A percentile compares a stretch with the other conserved stretches of the same genome.
These are phyloP conservation scores for Emericellopsis terricola DNA, from an alignment of 495 filamentous ascomycete genomes.

Conservation along the genomic window DNA sequence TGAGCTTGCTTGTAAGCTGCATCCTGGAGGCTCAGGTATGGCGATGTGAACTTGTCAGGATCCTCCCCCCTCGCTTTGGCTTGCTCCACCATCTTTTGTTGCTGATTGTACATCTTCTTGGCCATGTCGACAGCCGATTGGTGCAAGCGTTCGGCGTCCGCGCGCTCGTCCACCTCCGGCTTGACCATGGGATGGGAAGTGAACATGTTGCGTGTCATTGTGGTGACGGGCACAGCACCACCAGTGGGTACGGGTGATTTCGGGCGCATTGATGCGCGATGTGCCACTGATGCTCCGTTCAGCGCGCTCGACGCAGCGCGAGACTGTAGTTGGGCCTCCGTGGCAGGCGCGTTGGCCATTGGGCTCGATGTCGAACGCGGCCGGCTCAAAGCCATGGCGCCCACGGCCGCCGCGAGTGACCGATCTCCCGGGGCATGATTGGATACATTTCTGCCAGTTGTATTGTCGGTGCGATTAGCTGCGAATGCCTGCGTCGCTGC, in stretches of 20 bases:
- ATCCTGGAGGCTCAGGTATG: constrained; percentile 54
- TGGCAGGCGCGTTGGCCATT: constrained; percentile 31
- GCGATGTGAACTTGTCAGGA: constrained; percentile 11
- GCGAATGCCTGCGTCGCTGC: constrained; percentile 1
- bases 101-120: constrained; percentile 57
- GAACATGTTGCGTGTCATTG: constrained; percentile 46
- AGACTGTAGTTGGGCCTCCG: constrained; percentile 23
- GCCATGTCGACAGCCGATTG: constrained; percentile 81
- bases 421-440: constrained; percentile 20
- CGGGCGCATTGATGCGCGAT: constrained; percentile 19
- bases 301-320: constrained; percentile 22
- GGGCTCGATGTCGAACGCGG: constrained; percentile 52
- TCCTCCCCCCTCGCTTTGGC: constrained; percentile 2
- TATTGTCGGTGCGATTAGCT: constrained; percentile 2
- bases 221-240: constrained; percentile 27
- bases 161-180: constrained; percentile 54
- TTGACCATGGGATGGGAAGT: constrained; percentile 57
- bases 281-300: constrained; percentile 44
- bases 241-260: constrained; percentile 8
- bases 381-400: constrained; percentile 37
- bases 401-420: constrained; percentile 55
- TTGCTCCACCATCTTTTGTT: constrained; percentile 36
- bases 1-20: constrained; percentile 68
- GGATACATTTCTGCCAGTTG: constrained; percentile 4
- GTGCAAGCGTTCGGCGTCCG: constrained; percentile 47